Evolutionary conservation across 768 basidiomycete genomes (phyloP).

Genomic region (Tulasnella sp.): DNA sequence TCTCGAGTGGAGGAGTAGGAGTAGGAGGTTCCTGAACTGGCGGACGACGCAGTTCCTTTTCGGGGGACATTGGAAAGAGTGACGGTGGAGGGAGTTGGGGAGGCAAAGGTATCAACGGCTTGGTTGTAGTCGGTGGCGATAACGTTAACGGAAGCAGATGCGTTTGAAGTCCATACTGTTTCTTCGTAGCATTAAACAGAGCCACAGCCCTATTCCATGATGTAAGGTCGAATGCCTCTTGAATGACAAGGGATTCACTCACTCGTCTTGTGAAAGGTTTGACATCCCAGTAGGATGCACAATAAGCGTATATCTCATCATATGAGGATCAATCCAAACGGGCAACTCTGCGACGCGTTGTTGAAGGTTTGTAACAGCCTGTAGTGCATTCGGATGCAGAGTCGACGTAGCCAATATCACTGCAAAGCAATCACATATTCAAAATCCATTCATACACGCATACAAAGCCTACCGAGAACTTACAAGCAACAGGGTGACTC

Average conservation of each 20-base stretch:
- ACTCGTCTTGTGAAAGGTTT: constrained; percentile 66
- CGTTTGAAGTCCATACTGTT: constrained; percentile 67
- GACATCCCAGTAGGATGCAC: constrained; percentile 55
- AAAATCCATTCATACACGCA: background rate
- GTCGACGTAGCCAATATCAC: constrained; percentile 77
- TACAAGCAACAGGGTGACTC: constrained; percentile 78
- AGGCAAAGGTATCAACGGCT: constrained; percentile 33
- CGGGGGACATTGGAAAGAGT: constrained; percentile 34
- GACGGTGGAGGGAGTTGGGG: constrained; percentile 54
- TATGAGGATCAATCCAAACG: constrained; percentile 63
- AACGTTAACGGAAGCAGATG: constrained; percentile 53
- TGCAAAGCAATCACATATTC: constrained; percentile 25
- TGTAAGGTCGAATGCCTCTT: constrained; percentile 4
- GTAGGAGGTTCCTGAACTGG: too few species aligned
- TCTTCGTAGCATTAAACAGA: constrained; percentile 76
- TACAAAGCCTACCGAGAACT: constrained; percentile 24
- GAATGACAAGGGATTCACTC: constrained; percentile 26
- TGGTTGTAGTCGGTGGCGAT: constrained; percentile 1
- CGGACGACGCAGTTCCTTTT: constrained; percentile 19
- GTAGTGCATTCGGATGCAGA: constrained; percentile 64
- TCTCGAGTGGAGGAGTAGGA: too few species aligned
- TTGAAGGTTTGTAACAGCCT: constrained; percentile 65
- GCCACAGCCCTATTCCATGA: constrained; percentile 45
- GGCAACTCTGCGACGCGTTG: constrained; percentile 54
- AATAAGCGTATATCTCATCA: constrained; percentile 62